Base-by-base conservation (phyloP, 352 stramenopile genomes). In the Elongisporangium senticosum region DNA sequence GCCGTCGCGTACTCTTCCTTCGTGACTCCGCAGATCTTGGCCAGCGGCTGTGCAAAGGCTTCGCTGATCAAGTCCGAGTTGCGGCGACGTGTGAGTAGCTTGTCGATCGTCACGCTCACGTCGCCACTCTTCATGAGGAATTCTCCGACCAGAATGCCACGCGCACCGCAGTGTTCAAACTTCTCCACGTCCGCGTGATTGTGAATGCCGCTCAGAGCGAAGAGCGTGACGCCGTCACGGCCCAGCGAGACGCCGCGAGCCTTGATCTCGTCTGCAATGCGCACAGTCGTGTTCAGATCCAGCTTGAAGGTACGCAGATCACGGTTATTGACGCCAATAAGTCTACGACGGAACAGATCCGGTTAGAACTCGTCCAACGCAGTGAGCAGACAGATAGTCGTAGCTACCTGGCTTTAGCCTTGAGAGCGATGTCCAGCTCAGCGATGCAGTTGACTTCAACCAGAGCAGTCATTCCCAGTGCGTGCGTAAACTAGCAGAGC, bases 291-390 rank as follows among this genome's bases (percentile, higher is more conserved):
- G 63, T 89, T 81, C 65, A 99, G 79, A 69, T 99, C 96, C 56
- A 99, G 83, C 74, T 99, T 95, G 68, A 99, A 99, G 22, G 96
- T 98, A 65, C 98, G 96, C 39, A 99, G 74, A 71, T 99, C 97
- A 47, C 97, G 91, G 84, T 99, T 99, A 73, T 99, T 99, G 8
- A 99, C 96, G 21, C 97, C 97, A 69, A 99, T 98, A 5, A 99
- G 87, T 23, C 76, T 85, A 51, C 3, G 6, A 14, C 21, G 39
- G 48, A 47, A 56, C 19, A n/a, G 48, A 6, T 22, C n/a, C 33
- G 17, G 11, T 52, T 23, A 24, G 14, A 47, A 54, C 22, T 51
- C 28, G 28, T 39, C 28, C 2, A 39, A 39, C 28, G 1, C 14
- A 56, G 5, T 23, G 13, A 17, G 17, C 26, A 50, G 22, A 2